Percentiles rank a stretch among this genome's conserved stretches.
phyloP scores from a whole-genome alignment of 257 asterid genomes.

The Lavandula angustifolia region DNA sequence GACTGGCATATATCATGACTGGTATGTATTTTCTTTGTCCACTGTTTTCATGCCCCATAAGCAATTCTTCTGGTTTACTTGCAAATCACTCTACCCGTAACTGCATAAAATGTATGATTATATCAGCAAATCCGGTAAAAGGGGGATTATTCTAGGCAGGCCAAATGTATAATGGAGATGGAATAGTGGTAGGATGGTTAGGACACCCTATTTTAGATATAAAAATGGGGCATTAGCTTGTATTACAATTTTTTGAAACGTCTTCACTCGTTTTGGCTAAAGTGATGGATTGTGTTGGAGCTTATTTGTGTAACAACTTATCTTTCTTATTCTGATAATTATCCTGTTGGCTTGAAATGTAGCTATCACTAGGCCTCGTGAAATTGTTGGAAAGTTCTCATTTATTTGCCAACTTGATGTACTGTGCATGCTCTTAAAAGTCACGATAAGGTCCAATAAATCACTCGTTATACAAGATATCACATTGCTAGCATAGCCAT shows the following conservation, averaged over 20 bases:
- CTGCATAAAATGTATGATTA: background rate
- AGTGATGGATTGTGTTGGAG: too few species aligned
- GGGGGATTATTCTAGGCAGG: too few species aligned
- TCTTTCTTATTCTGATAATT: slow-evolving; percentile 5
- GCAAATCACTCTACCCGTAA: slow-evolving; percentile 13
- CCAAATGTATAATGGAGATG: too few species aligned
- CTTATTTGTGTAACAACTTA: background rate
- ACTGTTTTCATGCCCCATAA: background rate
- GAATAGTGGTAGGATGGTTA: too few species aligned
- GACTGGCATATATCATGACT: slow-evolving; percentile 90
- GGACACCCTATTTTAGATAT: too few species aligned
- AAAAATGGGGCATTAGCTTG: too few species aligned
- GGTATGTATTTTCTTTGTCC: slow-evolving; percentile 46
- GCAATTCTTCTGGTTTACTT: background rate
- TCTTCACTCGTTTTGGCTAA: too few species aligned
- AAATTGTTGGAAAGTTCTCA: background rate
- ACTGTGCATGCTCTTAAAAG: background rate
- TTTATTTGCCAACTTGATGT: slow-evolving; percentile 2
- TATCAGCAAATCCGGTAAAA: too few species aligned
- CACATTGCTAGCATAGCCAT: slow-evolving; percentile 1
- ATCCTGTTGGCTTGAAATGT: background rate
- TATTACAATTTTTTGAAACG: too few species aligned
- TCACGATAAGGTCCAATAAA: background rate
- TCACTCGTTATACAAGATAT: background rate
- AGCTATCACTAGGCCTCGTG: background rate